These are phyloP conservation scores for Pichia insulana DNA, from an alignment of 805 yeast genomes.

Conservation along the genomic window DNA sequence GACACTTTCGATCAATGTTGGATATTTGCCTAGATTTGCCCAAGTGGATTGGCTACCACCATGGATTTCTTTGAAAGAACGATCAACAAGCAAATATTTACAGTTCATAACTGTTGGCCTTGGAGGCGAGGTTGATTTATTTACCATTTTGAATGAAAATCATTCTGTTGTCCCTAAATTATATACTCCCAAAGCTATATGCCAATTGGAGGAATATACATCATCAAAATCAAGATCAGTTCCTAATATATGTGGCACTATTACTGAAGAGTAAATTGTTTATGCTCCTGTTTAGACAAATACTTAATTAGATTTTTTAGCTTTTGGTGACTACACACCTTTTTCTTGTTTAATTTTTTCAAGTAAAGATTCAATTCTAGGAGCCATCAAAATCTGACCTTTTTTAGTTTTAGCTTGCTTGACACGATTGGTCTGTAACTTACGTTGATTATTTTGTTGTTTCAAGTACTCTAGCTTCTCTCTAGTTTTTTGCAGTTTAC, in stretches of 20 bases:
- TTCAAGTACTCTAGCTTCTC: conserved; percentile 26
- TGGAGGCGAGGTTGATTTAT: conserved; percentile 28
- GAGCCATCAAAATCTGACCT: conserved; percentile 92
- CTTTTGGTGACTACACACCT: neutral
- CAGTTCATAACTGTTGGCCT: conserved; percentile 29
- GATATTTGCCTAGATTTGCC: conserved; percentile 28
- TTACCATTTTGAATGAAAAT: conserved; percentile 1
- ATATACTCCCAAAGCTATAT: too few species aligned
- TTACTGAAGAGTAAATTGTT: too few species aligned
- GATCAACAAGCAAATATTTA: conserved; percentile 8
- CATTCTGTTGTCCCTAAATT: too few species aligned
- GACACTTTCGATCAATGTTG: conserved; percentile 7
- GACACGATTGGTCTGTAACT: conserved; percentile 33
- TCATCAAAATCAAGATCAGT: too few species aligned
- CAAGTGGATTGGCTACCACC: conserved; percentile 24
- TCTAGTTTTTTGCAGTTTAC: conserved; percentile 33
- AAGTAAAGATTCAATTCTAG: conserved; percentile 68
- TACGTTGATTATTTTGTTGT: conserved; percentile 35
- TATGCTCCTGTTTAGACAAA: too few species aligned
- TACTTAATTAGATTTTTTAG: too few species aligned
- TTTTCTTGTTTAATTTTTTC: conserved; percentile 55
- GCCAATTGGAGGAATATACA: too few species aligned
- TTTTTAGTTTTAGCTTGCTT: conserved; percentile 45
- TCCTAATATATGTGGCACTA: too few species aligned
- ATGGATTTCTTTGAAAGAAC: conserved; percentile 18